Evolutionary conservation across 2,329 filamentous ascomycete species (phyloP).

Genomic region (Onygena corvina): DNA sequence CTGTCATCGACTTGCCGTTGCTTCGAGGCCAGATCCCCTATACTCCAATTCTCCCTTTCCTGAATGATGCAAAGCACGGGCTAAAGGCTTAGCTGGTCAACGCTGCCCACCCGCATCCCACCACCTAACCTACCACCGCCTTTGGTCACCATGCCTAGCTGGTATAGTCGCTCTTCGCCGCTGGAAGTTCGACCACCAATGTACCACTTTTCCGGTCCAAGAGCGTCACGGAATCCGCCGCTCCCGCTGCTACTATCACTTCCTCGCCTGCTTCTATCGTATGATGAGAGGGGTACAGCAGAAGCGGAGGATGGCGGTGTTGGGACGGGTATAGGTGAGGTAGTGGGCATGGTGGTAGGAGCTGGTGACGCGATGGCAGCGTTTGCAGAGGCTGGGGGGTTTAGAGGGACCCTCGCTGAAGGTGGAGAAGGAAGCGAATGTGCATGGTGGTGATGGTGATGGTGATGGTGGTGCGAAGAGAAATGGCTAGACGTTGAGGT

Average conservation of each 20-base stretch:
- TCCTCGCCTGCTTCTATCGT: constrained; percentile 33
- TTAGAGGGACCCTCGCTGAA: constrained; percentile 16
- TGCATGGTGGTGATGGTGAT: constrained; percentile 24
- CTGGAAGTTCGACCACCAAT: constrained; percentile 37
- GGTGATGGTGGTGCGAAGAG: constrained; percentile 28
- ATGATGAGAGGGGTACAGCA: constrained; percentile 11
- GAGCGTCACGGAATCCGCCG: constrained; percentile 37
- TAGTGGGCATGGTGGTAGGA: constrained; percentile 17
- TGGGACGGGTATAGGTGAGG: constrained; percentile 23
- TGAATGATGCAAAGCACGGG: neutral
- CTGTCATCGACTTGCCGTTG: neutral
- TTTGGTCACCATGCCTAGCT: constrained; percentile 38
- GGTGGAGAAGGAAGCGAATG: constrained; percentile 24
- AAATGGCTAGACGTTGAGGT: constrained; percentile 20
- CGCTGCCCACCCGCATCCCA: constrained; percentile 34
- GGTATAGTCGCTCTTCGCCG: constrained; percentile 40
- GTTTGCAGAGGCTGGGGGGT: constrained; percentile 13
- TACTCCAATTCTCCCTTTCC: neutral
- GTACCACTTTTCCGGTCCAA: constrained; percentile 41
- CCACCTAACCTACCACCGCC: constrained; percentile 32
- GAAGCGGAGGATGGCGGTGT: constrained; percentile 26
- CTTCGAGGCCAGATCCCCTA: neutral
- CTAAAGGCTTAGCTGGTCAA: constrained; percentile 40
- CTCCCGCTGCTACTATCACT: constrained; percentile 38
- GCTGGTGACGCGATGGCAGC: constrained; percentile 17